These are phyloP conservation scores for Salix koriyanagi DNA, from an alignment of 345 rosid genomes.

Conservation along the genomic window DNA sequence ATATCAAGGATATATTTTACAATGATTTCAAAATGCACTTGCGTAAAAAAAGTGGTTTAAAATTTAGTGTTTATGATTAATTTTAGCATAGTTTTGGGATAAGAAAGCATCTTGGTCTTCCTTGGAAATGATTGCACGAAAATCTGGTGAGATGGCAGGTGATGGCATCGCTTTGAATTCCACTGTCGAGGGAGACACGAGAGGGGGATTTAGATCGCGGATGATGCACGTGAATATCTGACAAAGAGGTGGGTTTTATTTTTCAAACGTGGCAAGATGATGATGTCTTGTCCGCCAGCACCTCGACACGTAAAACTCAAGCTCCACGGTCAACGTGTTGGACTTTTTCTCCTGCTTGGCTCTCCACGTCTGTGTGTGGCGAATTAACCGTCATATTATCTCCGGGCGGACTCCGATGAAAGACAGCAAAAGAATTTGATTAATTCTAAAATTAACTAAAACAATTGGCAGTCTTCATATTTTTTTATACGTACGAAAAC, in stretches of 20 bases:
- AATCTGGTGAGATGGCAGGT: not conserved
- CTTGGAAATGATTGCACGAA: not conserved
- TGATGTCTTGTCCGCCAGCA: conserved; percentile 21
- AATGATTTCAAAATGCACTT: no score
- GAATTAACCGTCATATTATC: not conserved
- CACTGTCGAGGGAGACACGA: not conserved
- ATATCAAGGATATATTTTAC: no score
- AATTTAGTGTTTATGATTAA: no score
- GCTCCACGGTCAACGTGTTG: conserved; percentile 9
- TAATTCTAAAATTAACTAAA: no score
- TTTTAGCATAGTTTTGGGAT: not conserved
- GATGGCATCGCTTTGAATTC: not conserved
- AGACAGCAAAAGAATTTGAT: no score
- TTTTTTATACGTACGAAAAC: no score
- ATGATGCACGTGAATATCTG: conserved; percentile 36
- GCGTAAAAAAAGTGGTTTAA: no score
- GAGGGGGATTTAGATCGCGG: not conserved
- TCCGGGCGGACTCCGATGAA: not conserved
- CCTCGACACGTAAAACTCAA: conserved; percentile 32
- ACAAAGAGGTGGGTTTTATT: conserved; percentile 18
- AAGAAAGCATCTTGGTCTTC: not conserved
- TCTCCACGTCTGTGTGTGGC: conserved; percentile 7
- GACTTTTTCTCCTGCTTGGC: conserved; percentile 12
- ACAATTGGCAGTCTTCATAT: no score
- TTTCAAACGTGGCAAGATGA: conserved; percentile 5